A percentile compares a stretch with the other conserved stretches of the same genome.
Conservation (phyloP, 495 filamentous ascomycete genomes). For the Podospora appendiculata region DNA sequence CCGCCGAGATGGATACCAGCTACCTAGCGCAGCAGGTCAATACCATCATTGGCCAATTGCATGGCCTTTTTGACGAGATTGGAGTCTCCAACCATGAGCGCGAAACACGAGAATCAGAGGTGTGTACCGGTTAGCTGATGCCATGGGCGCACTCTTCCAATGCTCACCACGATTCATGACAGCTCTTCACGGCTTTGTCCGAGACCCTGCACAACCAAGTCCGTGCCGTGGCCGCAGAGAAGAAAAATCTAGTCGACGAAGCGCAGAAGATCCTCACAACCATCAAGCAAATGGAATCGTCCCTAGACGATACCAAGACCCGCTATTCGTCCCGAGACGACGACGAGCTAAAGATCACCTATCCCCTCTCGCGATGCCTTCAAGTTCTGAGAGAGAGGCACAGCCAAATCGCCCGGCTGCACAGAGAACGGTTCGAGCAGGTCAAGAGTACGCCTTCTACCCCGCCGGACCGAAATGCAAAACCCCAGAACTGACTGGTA, state of each 20-base stretch:
- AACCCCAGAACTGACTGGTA: constrained; percentile 7
- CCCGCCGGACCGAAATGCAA: neutral
- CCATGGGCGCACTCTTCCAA: neutral
- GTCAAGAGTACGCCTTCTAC: constrained; percentile 65
- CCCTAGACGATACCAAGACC: constrained; percentile 64
- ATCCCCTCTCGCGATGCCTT: constrained; percentile 72
- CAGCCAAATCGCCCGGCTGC: constrained; percentile 64
- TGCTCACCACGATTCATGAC: constrained; percentile 15
- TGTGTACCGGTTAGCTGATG: constrained; percentile 23
- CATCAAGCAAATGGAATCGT: constrained; percentile 89
- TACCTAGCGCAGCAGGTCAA: constrained; percentile 91
- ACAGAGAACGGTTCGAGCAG: constrained; percentile 86
- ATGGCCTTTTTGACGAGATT: constrained; percentile 93
- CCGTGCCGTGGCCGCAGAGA: constrained; percentile 71
- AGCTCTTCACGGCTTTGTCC: constrained; percentile 84
- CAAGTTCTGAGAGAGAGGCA: constrained; percentile 78
- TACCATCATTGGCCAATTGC: constrained; percentile 81
- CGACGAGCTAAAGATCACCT: constrained; percentile 64
- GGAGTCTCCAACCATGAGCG: constrained; percentile 85
- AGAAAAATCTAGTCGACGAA: constrained; percentile 77
- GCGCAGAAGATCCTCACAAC: constrained; percentile 75
- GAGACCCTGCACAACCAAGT: constrained; percentile 82
- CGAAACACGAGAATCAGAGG: constrained; percentile 78
- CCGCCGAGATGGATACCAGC: constrained; percentile 68
- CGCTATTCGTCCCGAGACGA: constrained; percentile 39